Evolutionary conservation across 495 filamentous ascomycete species (phyloP), one percentile per base, ranked within the genome.

Genomic region (Xylaria flabelliformis): DNA sequence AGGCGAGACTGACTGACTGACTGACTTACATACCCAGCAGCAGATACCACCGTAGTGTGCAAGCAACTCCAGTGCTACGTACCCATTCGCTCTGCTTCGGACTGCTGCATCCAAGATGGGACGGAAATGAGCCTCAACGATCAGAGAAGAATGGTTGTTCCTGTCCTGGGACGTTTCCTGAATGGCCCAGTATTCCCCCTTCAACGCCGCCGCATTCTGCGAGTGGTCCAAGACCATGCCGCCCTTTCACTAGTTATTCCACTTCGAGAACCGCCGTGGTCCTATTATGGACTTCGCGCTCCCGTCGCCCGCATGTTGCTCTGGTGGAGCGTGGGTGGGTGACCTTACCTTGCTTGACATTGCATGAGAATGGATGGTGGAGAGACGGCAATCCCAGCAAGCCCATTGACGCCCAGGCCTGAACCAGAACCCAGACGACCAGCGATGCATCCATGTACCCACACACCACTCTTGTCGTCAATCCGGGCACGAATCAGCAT

Each of bases 401-500:
- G 36, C 36, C 50, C 63, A 72, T 36, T 59, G 63, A 66, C 29
- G 26, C 56, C 34, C 58, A 39, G 58, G 21, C 58, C 55, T 8
- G 26, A 29, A 21, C 55, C 24, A 15, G 24, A 13, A 51, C 36
- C 63, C 48, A 48, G 48, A 36, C 46, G 21, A 64, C 69, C 36
- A 64, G 29, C 44, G 61, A 71, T 65, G 13, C 24, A 58, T 46
- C 24, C 24, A 59, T 21, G 29, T 34, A 61, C 46, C 61, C 50
- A 70, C 53, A 61, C 69, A 59, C 70, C 70, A 53, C 39, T 42
- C 48, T 65, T 64, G 62, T 65, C 70, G 50, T 66, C 51, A 72
- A 67, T 72, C 70, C 70, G 70, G 70, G 70, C 70, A 72, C 70
- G 70, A 72, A 72, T 72, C 70, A 72, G 70, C 42, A 10, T 56